Base-by-base conservation (phyloP, 768 basidiomycete species). In the Chalciporus piperatus region DNA sequence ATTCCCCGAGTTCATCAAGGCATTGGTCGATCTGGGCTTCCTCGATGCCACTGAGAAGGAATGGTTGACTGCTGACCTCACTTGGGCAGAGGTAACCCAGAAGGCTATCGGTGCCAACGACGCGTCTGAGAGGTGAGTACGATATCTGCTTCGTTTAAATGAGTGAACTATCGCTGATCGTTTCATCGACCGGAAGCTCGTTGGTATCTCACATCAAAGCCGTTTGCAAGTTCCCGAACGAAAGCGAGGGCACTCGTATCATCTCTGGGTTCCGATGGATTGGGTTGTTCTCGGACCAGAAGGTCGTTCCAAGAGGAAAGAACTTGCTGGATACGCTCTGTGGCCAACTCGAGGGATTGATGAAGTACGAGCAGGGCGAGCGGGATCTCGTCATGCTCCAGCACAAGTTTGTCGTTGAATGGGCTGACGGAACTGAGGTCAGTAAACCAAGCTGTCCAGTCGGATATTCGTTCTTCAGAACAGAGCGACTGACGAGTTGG, bases 331-430 rank as follows among this genome's bases (percentile, higher is more conserved):
- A 97, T 72, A 95, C 97, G 4, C 86, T 99, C 54, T 97, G 95
- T 67, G 90, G 82, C 3, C 84, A 79, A 19, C 81, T 99, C 44
- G 95, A 99, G 76, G 82, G 76, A 54, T 79, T 96, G 67, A 97
- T 98, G 91, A 81, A 85, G 70, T 98, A 96, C 72, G 89, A 85
- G 56, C 72, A 77, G 42, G 92, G 91, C 56, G 94, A 98, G 72
- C 86, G 92, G 11, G 96, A 99, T 70, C 82, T 98, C 54, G 91
- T 99, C 54, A 92, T 98, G 85, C 83, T 99, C 48, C 96, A 98
- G 73, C 96, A 99, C 81, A 96, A 95, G 76, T 98, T 99, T 67
- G 73, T 92, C 60, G 85, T 98, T 33, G 85, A 94, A 66, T 89
- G 88, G 81, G 77, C 80, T 30, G 92, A 98, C 63, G 94, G 96